Conservation (phyloP, 2,329 filamentous ascomycete species). For the Dothidotthia symphoricarpi region DNA sequence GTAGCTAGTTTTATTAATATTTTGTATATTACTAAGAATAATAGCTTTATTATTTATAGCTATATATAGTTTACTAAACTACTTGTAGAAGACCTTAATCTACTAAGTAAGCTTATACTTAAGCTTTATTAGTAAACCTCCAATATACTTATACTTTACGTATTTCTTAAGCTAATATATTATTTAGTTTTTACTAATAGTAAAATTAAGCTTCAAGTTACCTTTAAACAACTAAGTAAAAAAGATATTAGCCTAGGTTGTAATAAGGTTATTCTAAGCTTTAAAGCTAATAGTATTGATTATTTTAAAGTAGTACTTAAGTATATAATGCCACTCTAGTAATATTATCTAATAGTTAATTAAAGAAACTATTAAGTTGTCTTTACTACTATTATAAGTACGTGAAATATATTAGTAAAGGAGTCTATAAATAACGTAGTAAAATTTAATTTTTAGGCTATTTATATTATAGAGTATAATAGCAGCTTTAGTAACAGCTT, state of each 20-base stretch:
- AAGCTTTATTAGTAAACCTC: background rate
- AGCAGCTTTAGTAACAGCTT: background rate
- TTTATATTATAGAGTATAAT: background rate
- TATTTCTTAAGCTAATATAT: background rate
- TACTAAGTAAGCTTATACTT: too few species aligned
- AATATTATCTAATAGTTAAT: background rate
- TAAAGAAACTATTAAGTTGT: background rate
- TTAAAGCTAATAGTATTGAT: background rate
- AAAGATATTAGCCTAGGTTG: background rate
- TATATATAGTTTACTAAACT: too few species aligned
- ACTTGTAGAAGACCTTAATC: too few species aligned
- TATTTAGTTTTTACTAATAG: too few species aligned
- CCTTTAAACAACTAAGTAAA: background rate
- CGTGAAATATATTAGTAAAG: background rate
- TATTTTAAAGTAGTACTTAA: background rate
- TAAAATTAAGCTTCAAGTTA: too few species aligned
- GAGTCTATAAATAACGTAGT: background rate
- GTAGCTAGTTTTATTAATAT: too few species aligned
- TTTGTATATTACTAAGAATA: too few species aligned
- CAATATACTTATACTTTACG: background rate
- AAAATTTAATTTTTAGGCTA: background rate
- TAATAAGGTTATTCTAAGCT: background rate
- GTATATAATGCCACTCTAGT: background rate
- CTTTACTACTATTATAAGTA: background rate
- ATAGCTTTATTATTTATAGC: too few species aligned